Evolutionary conservation across 2,329 filamentous ascomycete species (phyloP), one percentile per base, ranked within the genome.

Genomic region (Claviceps pazoutovae): DNA sequence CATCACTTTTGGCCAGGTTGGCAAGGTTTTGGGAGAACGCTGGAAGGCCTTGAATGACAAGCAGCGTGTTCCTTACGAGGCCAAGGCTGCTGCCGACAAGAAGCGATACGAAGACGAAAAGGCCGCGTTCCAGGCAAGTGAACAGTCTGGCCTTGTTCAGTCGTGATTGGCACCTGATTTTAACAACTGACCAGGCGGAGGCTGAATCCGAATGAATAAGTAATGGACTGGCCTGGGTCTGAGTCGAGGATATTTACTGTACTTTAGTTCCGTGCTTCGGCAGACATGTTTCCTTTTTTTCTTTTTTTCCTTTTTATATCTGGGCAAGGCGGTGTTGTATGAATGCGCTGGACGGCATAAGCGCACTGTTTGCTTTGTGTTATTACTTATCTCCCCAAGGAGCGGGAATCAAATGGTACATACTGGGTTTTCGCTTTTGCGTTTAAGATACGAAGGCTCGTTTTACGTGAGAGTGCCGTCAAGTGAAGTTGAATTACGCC

Each of bases 101-200:
- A 95, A 97, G 84, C 85, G 93, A 56, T 98, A 97, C 69, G 91
- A 97, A 71, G 88, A 95, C 61, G 89, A 97, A 81, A 98, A 98
- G 81, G 84, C 85, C 60, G 86, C 81, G 59, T 98, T 95, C 78
- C 83, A 88, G 65, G 88, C 94, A 76, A 76, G 84, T 19, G 23
- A 1, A 47, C n/a, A 30, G 30, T 47, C n/a, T 19, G 14, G 21
- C 13, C 30, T 34, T 34, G 30, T 34, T 34, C 30, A 34, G 30
- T 34, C 30, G 30, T 34, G 30, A 34, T 34, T 17, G 14, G 23
- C 23, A n/a, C 13, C 14, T 45, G 36, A 39, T 48, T 45, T 17
- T 47, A 50, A 50, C 49, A 17, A 41, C 13, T 5, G 53, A 53
- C 53, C 66, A 82, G 76, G 77, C 78, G 64, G 75, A 73, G 55